Base-by-base conservation (phyloP, 306 rosid species). In the Fagus sylvatica region DNA sequence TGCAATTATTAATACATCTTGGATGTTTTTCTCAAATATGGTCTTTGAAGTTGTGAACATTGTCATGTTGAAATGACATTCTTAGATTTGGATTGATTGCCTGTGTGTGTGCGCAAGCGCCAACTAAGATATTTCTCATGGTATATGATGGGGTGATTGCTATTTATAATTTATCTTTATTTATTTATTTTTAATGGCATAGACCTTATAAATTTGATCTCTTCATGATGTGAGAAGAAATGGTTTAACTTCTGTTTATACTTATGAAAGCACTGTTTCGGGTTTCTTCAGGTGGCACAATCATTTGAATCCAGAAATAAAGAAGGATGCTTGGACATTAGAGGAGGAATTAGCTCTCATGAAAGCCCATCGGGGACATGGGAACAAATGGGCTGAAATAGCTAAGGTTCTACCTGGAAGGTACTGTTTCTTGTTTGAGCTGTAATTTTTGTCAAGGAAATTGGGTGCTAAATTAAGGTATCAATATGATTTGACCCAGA, bases 381-480 rank as follows among this genome's bases (percentile, higher is more conserved):
- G 98, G 84, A 95, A 95, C 83, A 93, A 90, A 85, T 95, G 99
- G 99, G 99, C 99, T 71, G 97, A 95, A 87, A 95, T 95, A 72
- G 99, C 99, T 32, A 91, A 85, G 91, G 94, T 87, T 68, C 84
- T 95, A 66, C 91, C 91, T 30, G 99, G 99, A 93, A 95, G 99
- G 98, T 95, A 79, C 61, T 79, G 68, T 61, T 84, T 80, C 70
- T 79, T 55, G 57, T 80, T 76, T 75, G 36, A 59, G 83, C 49
- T 40, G 41, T 55, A 36, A 49, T 46, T 69, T 8, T 71, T 81
- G 30, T 34, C 13, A 66, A 42, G 73, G 76, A 78, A 71, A 59
- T 73, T 76, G 49, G 79, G 49, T 76, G 78, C 56, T 78, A 62
- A 70, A 33, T 78, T 72, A 49, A 71, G 73, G 76, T 71, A 74